Base-by-base conservation (phyloP, 2,329 filamentous ascomycete species). In the Fusarium sp. region DNA sequence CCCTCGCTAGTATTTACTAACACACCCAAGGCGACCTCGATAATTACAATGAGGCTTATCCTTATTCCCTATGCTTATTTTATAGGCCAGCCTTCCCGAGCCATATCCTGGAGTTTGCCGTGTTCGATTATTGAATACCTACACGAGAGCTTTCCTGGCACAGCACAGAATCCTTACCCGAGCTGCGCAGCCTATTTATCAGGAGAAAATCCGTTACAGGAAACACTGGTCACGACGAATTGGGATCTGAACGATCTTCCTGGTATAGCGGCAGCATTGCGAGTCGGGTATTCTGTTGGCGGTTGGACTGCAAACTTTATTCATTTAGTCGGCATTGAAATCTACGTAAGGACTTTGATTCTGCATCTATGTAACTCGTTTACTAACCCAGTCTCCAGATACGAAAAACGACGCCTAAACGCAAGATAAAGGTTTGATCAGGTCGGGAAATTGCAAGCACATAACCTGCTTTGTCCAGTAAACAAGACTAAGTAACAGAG, bases 41-140 rank as follows among this genome's bases (percentile, higher is more conserved):
- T 67, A 6, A 44, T 67, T 2, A 62, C 50, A 2, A 57, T 67
- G 64, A 67, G 64, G 10, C 5, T 62, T 2, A n/a, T 67, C 5
- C 45, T 67, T 2, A 10, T 67, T 4, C 28, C 39, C 0, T 4
- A 43, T 1, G 63, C 62, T 2, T 21, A 62, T 2, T 33, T 67
- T 3, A 46, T 66, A 9, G 56, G 62, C 4, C 38, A 22, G 1
- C 45, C 17, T 4, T 55, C 57, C 2, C 11, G 62, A 11, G 21
- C 49, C 8, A 1, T 40, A 0, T 8, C 26, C 4, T 15, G 46
- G 5, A 66, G 36, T 6, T 26, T 66, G 8, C 40, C 63, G 6
- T 66, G 63, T 2, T 33, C 14, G 9, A 4, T 67, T 1, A 44
- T 66, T 1, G 56, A 67, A 3, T 67, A 66, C 10, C 3, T 66